Base-by-base conservation (phyloP, 306 rosid species). In the Acacia acuminata region DNA sequence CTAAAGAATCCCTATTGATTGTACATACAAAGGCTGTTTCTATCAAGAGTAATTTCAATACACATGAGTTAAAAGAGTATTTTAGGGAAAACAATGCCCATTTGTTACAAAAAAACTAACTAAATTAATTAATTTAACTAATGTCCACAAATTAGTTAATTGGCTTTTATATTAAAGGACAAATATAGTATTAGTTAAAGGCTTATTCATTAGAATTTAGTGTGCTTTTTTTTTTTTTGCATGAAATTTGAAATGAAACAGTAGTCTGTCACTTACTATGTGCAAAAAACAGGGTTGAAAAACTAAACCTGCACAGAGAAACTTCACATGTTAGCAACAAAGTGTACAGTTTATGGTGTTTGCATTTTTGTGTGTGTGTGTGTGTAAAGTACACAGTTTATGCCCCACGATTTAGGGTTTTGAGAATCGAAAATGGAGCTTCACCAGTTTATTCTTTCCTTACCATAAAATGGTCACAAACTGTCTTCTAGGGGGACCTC, bases 401-500 rank as follows among this genome's bases (percentile, higher is more conserved):
- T 11, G 51, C 34, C 16, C 25, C 17, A 55, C 7, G 47, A 40
- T 19, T 16, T 43, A 45, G 36, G 20, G 10, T 24, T 47, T 27
- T 48, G n/a, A 6, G 17, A 51, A 15, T n/a, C 30, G 43, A 42
- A 48, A 51, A 60, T 20, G 19, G 3, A 25, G 7, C 4, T 43
- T 76, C 40, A 8, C 25, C n/a, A 16, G 20, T 60, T 24, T 60
- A 36, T 53, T 71, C 12, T 42, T 45, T 14, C 69, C 81, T 78
- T 77, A 91, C 97, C 96, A 93, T 45, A 93, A 82, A 58, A 84
- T 69, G 30, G 97, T 93, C 79, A 89, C 83, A n/a, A 87, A 4
- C 56, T 93, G 97, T 71, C 71, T 89, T 81, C 82, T 91, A 7
- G 97, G 77, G 76, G 96, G 90, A 38, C 97, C 96, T 10, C 97